phyloP scores from a whole-genome alignment of 805 yeast species.

The Teunomyces funiuensis region DNA sequence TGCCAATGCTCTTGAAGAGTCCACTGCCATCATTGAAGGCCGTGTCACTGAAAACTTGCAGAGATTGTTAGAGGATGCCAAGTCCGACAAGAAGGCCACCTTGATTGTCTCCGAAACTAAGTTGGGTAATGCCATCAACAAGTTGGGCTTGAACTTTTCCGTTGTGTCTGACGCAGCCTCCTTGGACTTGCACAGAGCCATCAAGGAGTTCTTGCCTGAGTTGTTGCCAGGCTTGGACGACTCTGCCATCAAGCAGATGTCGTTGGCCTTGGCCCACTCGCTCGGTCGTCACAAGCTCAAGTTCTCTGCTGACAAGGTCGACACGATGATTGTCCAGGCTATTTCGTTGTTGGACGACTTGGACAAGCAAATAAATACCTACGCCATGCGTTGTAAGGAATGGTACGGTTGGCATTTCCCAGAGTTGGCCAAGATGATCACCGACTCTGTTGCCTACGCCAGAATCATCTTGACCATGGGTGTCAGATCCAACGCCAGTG shows the following conservation, averaged over 20 bases:
- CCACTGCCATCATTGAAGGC: constrained; percentile 89
- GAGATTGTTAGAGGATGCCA: constrained; percentile 69
- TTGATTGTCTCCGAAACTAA: constrained; percentile 93
- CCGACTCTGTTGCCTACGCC: constrained; percentile 95
- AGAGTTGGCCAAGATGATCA: constrained; percentile 94
- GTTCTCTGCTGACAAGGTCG: constrained; percentile 97
- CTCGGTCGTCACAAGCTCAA: constrained; percentile 97
- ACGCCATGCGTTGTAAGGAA: constrained; percentile 98
- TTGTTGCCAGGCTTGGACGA: constrained; percentile 91
- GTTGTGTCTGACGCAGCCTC: constrained; percentile 95
- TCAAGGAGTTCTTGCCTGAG: constrained; percentile 91
- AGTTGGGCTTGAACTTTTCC: constrained; percentile 81
- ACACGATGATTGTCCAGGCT: constrained; percentile 98
- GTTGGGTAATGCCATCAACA: constrained; percentile 94
- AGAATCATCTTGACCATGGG: constrained; percentile 94
- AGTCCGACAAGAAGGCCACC: constrained; percentile 79
- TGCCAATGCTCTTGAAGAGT: constrained; percentile 94
- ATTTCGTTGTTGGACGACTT: constrained; percentile 94
- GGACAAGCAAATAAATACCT: constrained; percentile 96
- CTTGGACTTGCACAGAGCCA: constrained; percentile 90
- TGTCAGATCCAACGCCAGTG: constrained; percentile 84
- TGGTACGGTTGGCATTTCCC: constrained; percentile 99
- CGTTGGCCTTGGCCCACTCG: constrained; percentile 97
- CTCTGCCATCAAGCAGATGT: constrained; percentile 85
- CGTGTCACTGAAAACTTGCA: constrained; percentile 85